Percentiles rank a stretch among this genome's conserved stretches.
Conservation (phyloP, 768 basidiomycete genomes). For the Lactifluus subvellereus region DNA sequence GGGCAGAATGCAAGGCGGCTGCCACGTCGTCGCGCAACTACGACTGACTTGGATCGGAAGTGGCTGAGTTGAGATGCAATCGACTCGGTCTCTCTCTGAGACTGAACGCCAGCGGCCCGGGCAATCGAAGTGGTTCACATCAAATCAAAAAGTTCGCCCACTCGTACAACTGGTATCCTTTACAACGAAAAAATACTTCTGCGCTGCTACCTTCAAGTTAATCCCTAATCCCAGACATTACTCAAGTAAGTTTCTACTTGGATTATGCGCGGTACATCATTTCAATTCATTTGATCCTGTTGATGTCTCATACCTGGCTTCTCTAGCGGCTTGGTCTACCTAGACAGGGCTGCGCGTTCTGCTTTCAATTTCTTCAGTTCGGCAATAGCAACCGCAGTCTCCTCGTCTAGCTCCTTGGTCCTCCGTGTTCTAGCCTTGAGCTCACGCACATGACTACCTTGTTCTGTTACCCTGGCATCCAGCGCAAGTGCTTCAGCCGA, state of each 20-base stretch:
- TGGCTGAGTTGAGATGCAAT: background rate
- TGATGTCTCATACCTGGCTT: background rate
- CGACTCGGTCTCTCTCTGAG: too few species aligned
- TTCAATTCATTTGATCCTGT: conserved; percentile 2
- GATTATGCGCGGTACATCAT: conserved; percentile 1
- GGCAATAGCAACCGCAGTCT: conserved; percentile 55
- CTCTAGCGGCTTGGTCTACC: conserved; percentile 4
- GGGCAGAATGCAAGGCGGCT: background rate
- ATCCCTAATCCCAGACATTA: background rate
- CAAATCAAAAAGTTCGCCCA: background rate
- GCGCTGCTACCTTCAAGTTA: background rate
- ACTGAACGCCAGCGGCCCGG: background rate
- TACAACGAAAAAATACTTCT: background rate
- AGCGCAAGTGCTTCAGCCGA: conserved; percentile 65
- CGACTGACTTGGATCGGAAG: background rate
- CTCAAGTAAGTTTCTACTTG: background rate
- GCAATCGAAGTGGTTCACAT: background rate
- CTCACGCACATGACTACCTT: conserved; percentile 66
- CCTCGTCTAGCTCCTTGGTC: conserved; percentile 53
- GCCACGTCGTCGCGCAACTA: background rate
- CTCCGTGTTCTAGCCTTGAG: conserved; percentile 62
- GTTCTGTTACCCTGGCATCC: conserved; percentile 68
- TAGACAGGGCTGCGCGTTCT: conserved; percentile 39
- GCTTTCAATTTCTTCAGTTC: conserved; percentile 61
- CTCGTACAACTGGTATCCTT: background rate